phyloP scores from a whole-genome alignment of 768 basidiomycete genomes.

The Boletus bicolor region DNA sequence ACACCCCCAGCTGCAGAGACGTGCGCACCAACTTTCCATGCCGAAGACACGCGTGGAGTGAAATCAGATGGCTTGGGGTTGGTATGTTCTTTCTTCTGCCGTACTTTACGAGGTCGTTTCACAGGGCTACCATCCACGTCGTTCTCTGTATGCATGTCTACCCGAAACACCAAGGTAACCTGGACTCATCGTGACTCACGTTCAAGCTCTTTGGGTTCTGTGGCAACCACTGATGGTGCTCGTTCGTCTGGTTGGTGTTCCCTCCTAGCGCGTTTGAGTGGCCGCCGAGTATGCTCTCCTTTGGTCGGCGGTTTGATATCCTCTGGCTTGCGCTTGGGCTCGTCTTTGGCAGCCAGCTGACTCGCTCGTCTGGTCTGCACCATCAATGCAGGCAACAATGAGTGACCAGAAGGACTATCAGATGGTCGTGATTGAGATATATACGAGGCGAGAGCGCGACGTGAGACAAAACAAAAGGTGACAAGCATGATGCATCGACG shows the following conservation, averaged over 20 bases:
- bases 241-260: neutral
- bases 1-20: conserved; percentile 80
- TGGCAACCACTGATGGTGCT: neutral
- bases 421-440: neutral
- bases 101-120: conserved; percentile 5
- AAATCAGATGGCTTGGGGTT: conserved; percentile 29
- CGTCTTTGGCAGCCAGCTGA: neutral
- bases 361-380: conserved; percentile 23
- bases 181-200: conserved; percentile 9
- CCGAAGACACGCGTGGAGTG: conserved; percentile 28
- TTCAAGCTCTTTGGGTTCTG: neutral
- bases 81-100: conserved; percentile 8
- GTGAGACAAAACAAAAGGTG: neutral
- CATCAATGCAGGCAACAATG: conserved; percentile 9
- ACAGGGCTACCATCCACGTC: neutral
- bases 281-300: neutral
- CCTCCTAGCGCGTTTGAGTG: conserved; percentile 17
- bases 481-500: neutral
- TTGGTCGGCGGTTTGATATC: neutral
- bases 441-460: neutral
- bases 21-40: conserved; percentile 80
- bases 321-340: neutral
- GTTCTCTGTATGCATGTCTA: neutral
- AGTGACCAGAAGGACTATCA: neutral
- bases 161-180: neutral